Conservation (phyloP, 2,329 filamentous ascomycete genomes). For the Venturia pyrina region DNA sequence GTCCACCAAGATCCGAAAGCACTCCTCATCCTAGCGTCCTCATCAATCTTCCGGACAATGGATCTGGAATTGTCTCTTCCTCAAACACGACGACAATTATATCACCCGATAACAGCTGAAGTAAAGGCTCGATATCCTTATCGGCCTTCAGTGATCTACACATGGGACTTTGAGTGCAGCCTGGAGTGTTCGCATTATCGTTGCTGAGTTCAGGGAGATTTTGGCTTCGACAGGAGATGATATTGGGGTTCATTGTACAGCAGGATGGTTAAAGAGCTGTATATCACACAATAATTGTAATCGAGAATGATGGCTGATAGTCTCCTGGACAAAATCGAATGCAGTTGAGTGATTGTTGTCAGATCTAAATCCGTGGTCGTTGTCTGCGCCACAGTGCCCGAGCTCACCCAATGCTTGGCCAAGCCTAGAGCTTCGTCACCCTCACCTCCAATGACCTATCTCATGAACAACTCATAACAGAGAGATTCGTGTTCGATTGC, state of each 20-base stretch:
- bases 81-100: neutral
- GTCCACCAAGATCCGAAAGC: neutral
- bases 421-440: conserved; percentile 1
- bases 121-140: neutral
- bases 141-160: neutral
- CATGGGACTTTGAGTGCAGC: neutral
- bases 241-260: neutral
- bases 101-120: neutral
- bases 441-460: neutral
- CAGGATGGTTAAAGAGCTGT: neutral
- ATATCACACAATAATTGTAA: neutral
- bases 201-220: neutral
- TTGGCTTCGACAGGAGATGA: neutral
- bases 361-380: neutral
- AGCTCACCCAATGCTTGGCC: neutral
- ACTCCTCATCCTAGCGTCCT: neutral
- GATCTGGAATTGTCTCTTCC: neutral
- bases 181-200: neutral
- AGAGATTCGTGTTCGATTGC: conserved; percentile 3
- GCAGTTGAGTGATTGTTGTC: neutral
- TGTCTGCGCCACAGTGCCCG: neutral
- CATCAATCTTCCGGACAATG: neutral
- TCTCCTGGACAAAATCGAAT: neutral
- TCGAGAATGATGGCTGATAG: neutral
- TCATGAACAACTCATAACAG: conserved; percentile 2